Evolutionary conservation across 2,329 filamentous ascomycete species (phyloP).

Genomic region (Calonectria multiphialidica): DNA sequence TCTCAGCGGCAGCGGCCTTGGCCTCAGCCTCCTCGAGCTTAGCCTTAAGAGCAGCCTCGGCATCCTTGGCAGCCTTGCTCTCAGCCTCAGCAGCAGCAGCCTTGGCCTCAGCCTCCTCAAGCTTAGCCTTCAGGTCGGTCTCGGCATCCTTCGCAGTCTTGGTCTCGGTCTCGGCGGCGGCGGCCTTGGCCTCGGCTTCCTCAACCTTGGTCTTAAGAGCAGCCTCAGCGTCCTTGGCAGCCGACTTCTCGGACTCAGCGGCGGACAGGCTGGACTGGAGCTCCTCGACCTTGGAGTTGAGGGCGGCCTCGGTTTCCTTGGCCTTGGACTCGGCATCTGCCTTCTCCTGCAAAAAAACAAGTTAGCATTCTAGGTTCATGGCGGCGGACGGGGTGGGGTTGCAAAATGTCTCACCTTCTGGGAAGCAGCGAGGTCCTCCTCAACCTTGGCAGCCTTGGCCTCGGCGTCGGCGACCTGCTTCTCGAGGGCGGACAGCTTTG

Average conservation of each 20-base stretch:
- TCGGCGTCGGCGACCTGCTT: slow-evolving; percentile 50
- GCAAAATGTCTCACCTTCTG: slow-evolving; percentile 44
- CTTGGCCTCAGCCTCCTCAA: slow-evolving; percentile 21
- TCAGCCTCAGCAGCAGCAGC: slow-evolving; percentile 15
- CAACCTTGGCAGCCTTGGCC: slow-evolving; percentile 51
- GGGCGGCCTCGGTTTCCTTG: slow-evolving; percentile 34
- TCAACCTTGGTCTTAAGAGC: slow-evolving; percentile 35
- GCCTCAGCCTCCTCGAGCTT: slow-evolving; percentile 19
- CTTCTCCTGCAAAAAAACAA: slow-evolving; percentile 34
- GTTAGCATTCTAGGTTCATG: slow-evolving; percentile 16
- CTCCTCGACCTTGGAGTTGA: slow-evolving; percentile 38
- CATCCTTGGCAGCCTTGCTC: slow-evolving; percentile 25
- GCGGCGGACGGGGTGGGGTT: too few relatives aligned
- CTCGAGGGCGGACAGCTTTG: slow-evolving; percentile 43
- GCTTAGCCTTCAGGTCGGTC: slow-evolving; percentile 22
- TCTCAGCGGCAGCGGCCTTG: slow-evolving; percentile 22
- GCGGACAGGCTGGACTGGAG: slow-evolving; percentile 27
- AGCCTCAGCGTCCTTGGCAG: slow-evolving; percentile 33
- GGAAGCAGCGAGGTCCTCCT: slow-evolving; percentile 50
- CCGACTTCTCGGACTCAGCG: slow-evolving; percentile 27
- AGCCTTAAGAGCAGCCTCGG: slow-evolving; percentile 8
- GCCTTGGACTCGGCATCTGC: slow-evolving; percentile 32
- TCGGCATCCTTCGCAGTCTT: slow-evolving; percentile 19
- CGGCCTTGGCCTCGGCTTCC: slow-evolving; percentile 21
- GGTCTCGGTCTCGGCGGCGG: slow-evolving; percentile 16